Base-by-base conservation (phyloP, 805 yeast species). In the Pichia nakasei region DNA sequence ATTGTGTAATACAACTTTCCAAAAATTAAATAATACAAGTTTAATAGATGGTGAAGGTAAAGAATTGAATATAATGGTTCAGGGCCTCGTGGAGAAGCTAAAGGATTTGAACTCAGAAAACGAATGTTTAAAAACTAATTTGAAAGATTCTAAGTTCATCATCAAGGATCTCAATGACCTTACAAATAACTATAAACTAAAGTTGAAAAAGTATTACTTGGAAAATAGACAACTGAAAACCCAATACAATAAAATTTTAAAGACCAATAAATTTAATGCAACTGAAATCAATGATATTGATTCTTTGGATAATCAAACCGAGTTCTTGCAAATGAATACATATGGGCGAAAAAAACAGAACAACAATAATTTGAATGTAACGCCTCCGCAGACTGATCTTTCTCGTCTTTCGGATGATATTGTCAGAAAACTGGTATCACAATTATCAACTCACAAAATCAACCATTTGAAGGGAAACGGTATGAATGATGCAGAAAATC, bases 71-170 rank as follows among this genome's bases (percentile, higher is more conserved):
- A 11, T n/a, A 12, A 21, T 42, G 38, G 42, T 46, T 22, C 31
- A 36, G 31, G 22, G 37, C 3, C 27, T 46, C 21, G 21, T 45
- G 7, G 41, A 42, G n/a, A 42, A 38, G 22, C 13, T 45, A 26
- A 41, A 45, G 29, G 31, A 39, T 12, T 9, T 35, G 4, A 49
- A 41, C 22, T 20, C 9, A 13, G 39, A 49, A 35, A 47, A 45
- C 26, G 18, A 17, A 9, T 22, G 4, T 17, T 24, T 47, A 4
- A 38, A 27, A 9, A 18, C 9, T 6, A 41, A 43, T 12, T 22
- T 46, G 27, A 50, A 55, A 32, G 60, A 59, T 17, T 51, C 61
- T 11, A 56, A 59, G 37, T 49, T 53, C 17, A 45, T 58, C 9
- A 50, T 50, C 15, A 51, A 48, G 41, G 59, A 56, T 39, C 42